Conservation (phyloP, 768 basidiomycete genomes). For the Rossbeevera mucosa region DNA sequence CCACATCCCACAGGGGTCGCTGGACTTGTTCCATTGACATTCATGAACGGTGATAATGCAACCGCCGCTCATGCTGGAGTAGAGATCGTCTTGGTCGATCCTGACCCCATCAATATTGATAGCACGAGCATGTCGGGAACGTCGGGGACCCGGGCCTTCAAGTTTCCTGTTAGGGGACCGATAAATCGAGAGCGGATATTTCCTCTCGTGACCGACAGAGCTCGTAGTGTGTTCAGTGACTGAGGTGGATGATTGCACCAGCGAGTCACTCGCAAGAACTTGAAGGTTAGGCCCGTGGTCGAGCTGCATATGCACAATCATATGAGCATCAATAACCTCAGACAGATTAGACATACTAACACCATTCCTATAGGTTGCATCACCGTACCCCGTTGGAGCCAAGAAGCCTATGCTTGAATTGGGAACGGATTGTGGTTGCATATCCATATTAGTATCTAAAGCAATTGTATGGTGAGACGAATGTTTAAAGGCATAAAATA, state of each 20-base stretch:
- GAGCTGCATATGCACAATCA: not conserved
- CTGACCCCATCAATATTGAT: not conserved
- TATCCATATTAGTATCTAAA: too few relatives aligned
- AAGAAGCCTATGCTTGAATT: not conserved
- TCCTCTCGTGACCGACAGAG: not conserved
- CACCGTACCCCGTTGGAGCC: not conserved
- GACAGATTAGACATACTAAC: not conserved
- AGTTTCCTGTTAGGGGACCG: not conserved
- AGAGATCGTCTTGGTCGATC: conserved; percentile 6
- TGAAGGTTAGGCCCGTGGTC: too few relatives aligned
- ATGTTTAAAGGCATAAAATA: too few relatives aligned
- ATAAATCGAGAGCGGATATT: not conserved
- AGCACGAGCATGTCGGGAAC: not conserved
- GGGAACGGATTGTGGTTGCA: not conserved
- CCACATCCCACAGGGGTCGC: conserved; percentile 4
- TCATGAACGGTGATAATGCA: not conserved
- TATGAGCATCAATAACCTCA: not conserved
- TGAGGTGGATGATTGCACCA: not conserved
- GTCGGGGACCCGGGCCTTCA: not conserved
- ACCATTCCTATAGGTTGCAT: not conserved
- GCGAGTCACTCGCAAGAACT: not conserved
- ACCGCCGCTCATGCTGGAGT: not conserved
- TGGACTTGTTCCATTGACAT: conserved; percentile 2
- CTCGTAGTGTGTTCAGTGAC: too few relatives aligned
- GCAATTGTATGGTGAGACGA: too few relatives aligned